phyloP scores from a whole-genome alignment of 2,329 filamentous ascomycete species.

The Sclerotinia nivalis region DNA sequence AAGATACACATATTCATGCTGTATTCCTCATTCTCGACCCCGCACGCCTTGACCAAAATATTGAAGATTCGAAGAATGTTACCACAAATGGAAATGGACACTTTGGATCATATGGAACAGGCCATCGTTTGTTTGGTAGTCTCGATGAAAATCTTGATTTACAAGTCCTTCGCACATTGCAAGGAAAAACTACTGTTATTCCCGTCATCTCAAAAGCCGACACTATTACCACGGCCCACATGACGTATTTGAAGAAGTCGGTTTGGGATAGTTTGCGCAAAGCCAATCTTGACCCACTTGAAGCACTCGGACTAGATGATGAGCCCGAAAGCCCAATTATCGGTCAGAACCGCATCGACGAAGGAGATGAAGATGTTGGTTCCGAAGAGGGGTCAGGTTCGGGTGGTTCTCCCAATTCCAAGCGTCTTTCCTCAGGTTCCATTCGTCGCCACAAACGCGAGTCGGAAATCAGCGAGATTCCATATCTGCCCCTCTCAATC shows the following conservation, averaged over 20 bases:
- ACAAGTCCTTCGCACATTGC: slow-evolving; percentile 81
- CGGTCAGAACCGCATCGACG: slow-evolving; percentile 52
- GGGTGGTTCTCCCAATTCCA: slow-evolving; percentile 34
- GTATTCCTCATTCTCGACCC: slow-evolving; percentile 93
- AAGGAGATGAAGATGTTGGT: slow-evolving; percentile 52
- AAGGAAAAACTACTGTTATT: slow-evolving; percentile 93
- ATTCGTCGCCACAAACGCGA: slow-evolving; percentile 43
- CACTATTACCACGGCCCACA: slow-evolving; percentile 92
- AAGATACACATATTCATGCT: slow-evolving; percentile 96
- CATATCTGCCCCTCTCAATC: slow-evolving; percentile 85
- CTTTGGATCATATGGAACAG: slow-evolving; percentile 49
- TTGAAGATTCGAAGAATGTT: slow-evolving; percentile 61
- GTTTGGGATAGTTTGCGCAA: slow-evolving; percentile 88
- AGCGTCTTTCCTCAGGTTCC: slow-evolving; percentile 40
- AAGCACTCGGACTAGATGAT: slow-evolving; percentile 80
- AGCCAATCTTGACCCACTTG: slow-evolving; percentile 83
- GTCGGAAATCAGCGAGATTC: slow-evolving; percentile 53
- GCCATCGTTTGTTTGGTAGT: slow-evolving; percentile 58
- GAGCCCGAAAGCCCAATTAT: slow-evolving; percentile 56
- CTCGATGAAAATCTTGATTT: slow-evolving; percentile 89
- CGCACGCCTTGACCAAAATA: slow-evolving; percentile 77
- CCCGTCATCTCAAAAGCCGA: slow-evolving; percentile 96
- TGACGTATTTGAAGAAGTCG: slow-evolving; percentile 85
- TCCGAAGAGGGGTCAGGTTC: slow-evolving; percentile 38
- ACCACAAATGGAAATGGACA: slow-evolving; percentile 50